Percentiles rank a stretch among this genome's conserved stretches.
These are phyloP conservation scores for Pseudogymnoascus sp. DNA, from an alignment of 2,329 filamentous ascomycete genomes.

Conservation along the genomic window DNA sequence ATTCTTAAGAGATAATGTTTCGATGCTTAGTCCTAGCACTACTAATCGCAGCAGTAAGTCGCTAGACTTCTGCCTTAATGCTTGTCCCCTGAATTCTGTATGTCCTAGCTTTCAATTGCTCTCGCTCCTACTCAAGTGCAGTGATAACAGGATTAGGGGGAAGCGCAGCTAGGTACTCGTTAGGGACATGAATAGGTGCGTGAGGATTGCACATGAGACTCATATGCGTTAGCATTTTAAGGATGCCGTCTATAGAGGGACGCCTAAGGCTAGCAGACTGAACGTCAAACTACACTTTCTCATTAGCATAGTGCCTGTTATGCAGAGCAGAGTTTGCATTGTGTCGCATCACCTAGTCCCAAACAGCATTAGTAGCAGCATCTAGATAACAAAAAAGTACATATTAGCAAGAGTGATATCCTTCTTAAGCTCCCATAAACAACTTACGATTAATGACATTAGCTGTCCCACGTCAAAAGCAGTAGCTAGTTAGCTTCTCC, in stretches of 20 bases:
- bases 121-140: slow-evolving; percentile 6
- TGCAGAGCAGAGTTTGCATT: slow-evolving; percentile 8
- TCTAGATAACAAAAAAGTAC: background rate
- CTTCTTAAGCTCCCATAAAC: background rate
- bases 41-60: background rate
- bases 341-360: slow-evolving; percentile 14
- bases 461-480: slow-evolving; percentile 17
- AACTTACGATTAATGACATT: slow-evolving; percentile 21
- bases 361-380: slow-evolving; percentile 9
- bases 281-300: too few species aligned
- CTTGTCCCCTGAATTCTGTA: slow-evolving; percentile 6
- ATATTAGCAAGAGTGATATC: slow-evolving; percentile 4
- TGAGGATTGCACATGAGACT: slow-evolving; percentile 11
- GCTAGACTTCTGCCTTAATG: slow-evolving; percentile 8
- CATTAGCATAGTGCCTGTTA: slow-evolving; percentile 11
- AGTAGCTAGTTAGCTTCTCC: slow-evolving; percentile 19
- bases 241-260: too few species aligned
- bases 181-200: background rate
- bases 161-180: slow-evolving; percentile 4
- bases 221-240: slow-evolving; percentile 9
- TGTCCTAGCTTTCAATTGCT: slow-evolving; percentile 8
- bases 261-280: too few species aligned
- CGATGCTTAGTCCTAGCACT: slow-evolving; percentile 5
- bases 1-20: slow-evolving; percentile 9
- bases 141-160: slow-evolving; percentile 1